Base-by-base conservation (phyloP, 2,329 filamentous ascomycete species). In the Aspergillus persii region DNA sequence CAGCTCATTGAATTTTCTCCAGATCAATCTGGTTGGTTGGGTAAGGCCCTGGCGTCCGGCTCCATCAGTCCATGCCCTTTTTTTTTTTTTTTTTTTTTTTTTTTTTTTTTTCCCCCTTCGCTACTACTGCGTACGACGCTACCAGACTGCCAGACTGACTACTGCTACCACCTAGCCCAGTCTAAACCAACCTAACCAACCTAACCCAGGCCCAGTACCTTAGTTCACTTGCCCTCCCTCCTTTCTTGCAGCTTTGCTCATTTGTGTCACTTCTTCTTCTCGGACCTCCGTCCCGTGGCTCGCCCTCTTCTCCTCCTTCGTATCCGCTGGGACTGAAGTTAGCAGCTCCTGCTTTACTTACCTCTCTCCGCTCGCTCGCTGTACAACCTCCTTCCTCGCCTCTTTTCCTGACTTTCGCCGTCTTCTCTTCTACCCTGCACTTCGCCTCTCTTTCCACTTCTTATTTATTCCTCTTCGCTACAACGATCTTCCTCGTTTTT, bases 281-380 rank as follows among this genome's bases (percentile, higher is more conserved):
- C 47, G 56, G 60, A 61, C 56, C 59, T 61, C 62, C 62, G 61
- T 67, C 63, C 67, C 67, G 67, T 69, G 67, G 65, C 63, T 69
- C 65, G 57, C 64, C 54, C 48, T 54, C 58, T 60, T 59, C 60
- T 63, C 57, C 53, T 60, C 59, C 57, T 59, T 52, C 54, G 52
- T 61, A 46, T 55, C 55, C 56, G 39, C 50, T 62, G 64, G 64
- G 61, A 62, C 66, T 58, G 55, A 56, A 23, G 56, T 66, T 62
- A 41, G 36, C 12, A 54, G 56, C 58, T 62, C n/a, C 33, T 54
- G 39, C 29, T 56, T 58, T 18, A 54, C 23, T 41, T 41, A 41
- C 15, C 36, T n/a, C 47, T 41, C 46, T 51, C 31, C 47, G 11
- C 27, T 53, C 36, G 51, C n/a, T 52, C 51, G 54, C 53, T 56